Percentiles rank a stretch among this genome's conserved stretches.
Conservation (phyloP, 306 rosid species). For the Comarum palustre region DNA sequence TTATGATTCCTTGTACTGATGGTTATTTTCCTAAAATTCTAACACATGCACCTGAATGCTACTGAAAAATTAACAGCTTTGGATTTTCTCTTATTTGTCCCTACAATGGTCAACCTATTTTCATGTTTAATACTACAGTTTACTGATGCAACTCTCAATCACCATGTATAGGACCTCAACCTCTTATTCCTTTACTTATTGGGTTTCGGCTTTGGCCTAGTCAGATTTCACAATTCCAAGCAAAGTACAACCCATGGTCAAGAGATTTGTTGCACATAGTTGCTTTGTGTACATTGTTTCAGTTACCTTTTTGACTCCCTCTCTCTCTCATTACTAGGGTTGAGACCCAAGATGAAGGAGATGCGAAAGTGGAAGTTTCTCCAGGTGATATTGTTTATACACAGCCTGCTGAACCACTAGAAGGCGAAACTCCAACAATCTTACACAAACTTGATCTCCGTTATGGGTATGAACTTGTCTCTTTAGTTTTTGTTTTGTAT, state of each 20-base stretch:
- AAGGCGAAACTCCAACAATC: constrained; percentile 59
- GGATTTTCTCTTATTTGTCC: background rate
- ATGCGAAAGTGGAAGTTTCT: constrained; percentile 86
- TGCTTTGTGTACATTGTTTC: constrained; percentile 5
- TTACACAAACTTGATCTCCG: constrained; percentile 94
- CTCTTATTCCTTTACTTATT: background rate
- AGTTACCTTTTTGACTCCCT: constrained; percentile 21
- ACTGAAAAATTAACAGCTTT: background rate
- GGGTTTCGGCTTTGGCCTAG: background rate
- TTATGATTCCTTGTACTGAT: background rate
- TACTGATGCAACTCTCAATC: background rate
- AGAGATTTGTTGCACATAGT: background rate
- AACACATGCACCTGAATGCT: background rate
- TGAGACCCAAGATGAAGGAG: constrained; percentile 97
- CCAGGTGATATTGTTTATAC: constrained; percentile 90
- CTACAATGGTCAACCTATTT: background rate
- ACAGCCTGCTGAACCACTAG: constrained; percentile 77
- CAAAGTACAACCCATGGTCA: background rate
- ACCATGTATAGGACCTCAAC: background rate
- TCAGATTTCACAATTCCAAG: background rate
- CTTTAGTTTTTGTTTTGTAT: background rate
- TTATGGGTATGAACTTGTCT: constrained; percentile 62
- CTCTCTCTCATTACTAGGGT: constrained; percentile 68
- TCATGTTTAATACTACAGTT: background rate
- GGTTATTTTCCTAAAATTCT: background rate